phyloP scores from a whole-genome alignment of 108 stramenopile genomes.

The Cyclotella distinguenda region DNA sequence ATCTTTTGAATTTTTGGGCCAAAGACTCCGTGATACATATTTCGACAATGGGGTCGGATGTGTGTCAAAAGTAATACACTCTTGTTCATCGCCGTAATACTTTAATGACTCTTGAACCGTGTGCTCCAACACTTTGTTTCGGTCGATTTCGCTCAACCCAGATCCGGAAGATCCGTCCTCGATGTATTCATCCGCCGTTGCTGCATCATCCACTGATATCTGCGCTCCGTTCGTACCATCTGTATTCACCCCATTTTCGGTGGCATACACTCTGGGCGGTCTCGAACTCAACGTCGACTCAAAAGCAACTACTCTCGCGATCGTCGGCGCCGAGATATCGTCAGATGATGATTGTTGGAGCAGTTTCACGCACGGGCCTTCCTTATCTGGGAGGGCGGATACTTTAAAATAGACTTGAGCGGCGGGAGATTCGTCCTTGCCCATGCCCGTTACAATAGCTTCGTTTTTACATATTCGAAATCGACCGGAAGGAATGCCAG shows the following conservation, averaged over 20 bases:
- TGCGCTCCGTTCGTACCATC: slow-evolving; percentile 15
- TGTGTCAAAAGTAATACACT: slow-evolving; percentile 76
- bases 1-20: slow-evolving; percentile 71
- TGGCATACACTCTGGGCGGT: slow-evolving; percentile 17
- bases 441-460: slow-evolving; percentile 44
- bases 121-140: slow-evolving; percentile 34
- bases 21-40: slow-evolving; percentile 75
- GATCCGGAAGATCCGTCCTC: slow-evolving; percentile 27
- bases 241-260: neutral
- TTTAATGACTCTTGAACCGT: slow-evolving; percentile 47
- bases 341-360: slow-evolving; percentile 54
- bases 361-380: slow-evolving; percentile 68
- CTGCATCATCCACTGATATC: slow-evolving; percentile 4
- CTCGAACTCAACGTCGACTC: slow-evolving; percentile 65
- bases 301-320: slow-evolving; percentile 67
- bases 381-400: slow-evolving; percentile 71
- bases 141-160: neutral
- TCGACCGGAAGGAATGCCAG: slow-evolving; percentile 63
- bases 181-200: slow-evolving; percentile 41
- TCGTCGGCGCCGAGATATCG: slow-evolving; percentile 46
- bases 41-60: slow-evolving; percentile 67
- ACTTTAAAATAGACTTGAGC: slow-evolving; percentile 45
- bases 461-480: slow-evolving; percentile 66
- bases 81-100: slow-evolving; percentile 68
- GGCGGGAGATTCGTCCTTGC: slow-evolving; percentile 38